Evolutionary conservation across 2,329 filamentous ascomycete species (phyloP).

Genomic region (Truncatella angustata): DNA sequence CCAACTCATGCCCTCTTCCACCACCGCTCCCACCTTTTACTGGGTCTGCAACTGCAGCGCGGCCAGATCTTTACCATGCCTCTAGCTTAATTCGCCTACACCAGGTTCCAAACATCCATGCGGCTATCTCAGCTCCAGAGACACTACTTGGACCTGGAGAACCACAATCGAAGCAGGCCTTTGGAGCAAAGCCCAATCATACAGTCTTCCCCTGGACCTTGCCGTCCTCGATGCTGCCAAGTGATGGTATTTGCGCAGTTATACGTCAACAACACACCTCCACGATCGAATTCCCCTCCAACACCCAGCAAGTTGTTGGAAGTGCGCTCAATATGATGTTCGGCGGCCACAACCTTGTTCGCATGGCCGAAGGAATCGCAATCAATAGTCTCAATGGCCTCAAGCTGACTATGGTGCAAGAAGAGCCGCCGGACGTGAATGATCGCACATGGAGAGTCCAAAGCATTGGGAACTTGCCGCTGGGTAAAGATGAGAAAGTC

Average conservation of each 20-base stretch:
- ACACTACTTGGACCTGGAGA: constrained; percentile 12
- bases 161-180: constrained; percentile 10
- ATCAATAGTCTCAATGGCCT: constrained; percentile 55
- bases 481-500: constrained; percentile 86
- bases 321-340: constrained; percentile 46
- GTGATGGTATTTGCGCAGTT: constrained; percentile 72
- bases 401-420: constrained; percentile 66
- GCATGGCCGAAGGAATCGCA: constrained; percentile 45
- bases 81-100: constrained; percentile 82
- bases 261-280: constrained; percentile 72
- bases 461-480: constrained; percentile 73
- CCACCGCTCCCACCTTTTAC: constrained; percentile 61
- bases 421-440: constrained; percentile 42
- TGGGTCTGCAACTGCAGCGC: constrained; percentile 75
- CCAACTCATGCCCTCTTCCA: constrained; percentile 65
- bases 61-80: constrained; percentile 83
- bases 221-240: constrained; percentile 70
- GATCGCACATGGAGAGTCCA: constrained; percentile 67
- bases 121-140: constrained; percentile 20
- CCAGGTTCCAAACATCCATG: constrained; percentile 66
- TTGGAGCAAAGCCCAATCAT: constrained; percentile 66
- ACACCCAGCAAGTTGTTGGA: constrained; percentile 37
- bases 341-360: constrained; percentile 45
- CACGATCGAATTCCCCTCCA: constrained; percentile 59
- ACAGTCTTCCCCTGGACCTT: constrained; percentile 94